These are phyloP conservation scores for Mycena crocata DNA, from an alignment of 768 basidiomycete species.

Conservation along the genomic window DNA sequence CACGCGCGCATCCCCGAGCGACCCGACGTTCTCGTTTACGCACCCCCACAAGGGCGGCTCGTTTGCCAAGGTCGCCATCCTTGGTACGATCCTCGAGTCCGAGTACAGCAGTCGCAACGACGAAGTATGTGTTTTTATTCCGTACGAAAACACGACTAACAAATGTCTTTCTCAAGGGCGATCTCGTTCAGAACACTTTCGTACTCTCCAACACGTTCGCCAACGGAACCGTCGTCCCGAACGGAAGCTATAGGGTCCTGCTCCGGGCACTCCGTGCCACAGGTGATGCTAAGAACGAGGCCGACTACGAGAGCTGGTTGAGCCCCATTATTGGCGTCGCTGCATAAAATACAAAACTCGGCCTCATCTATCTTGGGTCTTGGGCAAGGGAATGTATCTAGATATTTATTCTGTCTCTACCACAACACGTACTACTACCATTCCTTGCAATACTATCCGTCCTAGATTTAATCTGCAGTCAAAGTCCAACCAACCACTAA, in stretches of 20 bases:
- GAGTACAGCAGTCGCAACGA: slow-evolving; percentile 29
- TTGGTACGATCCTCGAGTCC: slow-evolving; percentile 22
- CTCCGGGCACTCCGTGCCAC: slow-evolving; percentile 56
- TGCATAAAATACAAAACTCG: background rate
- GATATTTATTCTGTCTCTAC: too few relatives aligned
- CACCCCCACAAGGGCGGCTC: slow-evolving; percentile 47
- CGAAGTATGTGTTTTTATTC: slow-evolving; percentile 13
- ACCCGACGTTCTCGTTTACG: slow-evolving; percentile 50
- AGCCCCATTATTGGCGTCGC: slow-evolving; percentile 51
- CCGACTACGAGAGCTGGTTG: slow-evolving; percentile 60
- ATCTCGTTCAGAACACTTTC: slow-evolving; percentile 41
- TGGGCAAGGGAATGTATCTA: too few relatives aligned
- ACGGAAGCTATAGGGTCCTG: slow-evolving; percentile 55
- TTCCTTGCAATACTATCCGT: too few relatives aligned
- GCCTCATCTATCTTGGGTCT: too few relatives aligned
- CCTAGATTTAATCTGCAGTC: too few relatives aligned
- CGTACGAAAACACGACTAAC: background rate
- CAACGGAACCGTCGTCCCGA: slow-evolving; percentile 57
- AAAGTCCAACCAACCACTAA: too few relatives aligned
- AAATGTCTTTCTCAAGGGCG: slow-evolving; percentile 13
- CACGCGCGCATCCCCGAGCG: slow-evolving; percentile 35
- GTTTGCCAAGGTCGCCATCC: slow-evolving; percentile 44
- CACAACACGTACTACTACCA: too few relatives aligned
- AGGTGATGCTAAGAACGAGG: slow-evolving; percentile 54
- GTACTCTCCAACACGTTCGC: slow-evolving; percentile 51